Percentiles rank a stretch among this genome's conserved stretches.
Evolutionary conservation across 2,329 filamentous ascomycete genomes (phyloP).

Genomic region (Talaromyces marneffei): DNA sequence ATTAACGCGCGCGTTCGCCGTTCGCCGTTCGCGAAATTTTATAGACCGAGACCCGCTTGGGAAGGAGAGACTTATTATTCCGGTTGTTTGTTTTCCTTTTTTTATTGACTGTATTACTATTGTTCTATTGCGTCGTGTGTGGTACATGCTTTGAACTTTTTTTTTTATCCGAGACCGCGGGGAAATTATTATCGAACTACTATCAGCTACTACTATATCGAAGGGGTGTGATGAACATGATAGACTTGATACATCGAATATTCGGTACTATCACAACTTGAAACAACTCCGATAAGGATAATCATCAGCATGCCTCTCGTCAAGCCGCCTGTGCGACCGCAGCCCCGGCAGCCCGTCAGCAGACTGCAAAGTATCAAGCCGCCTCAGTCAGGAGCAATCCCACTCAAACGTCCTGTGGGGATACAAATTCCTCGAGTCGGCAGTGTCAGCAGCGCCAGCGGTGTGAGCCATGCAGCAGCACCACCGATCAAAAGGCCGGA

Average conservation of each 20-base stretch:
- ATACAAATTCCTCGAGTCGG: constrained; percentile 25
- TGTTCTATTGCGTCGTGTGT: background rate
- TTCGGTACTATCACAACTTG: background rate
- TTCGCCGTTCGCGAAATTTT: background rate
- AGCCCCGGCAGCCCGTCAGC: constrained; percentile 26
- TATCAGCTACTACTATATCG: background rate
- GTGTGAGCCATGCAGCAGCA: background rate
- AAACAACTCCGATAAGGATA: background rate
- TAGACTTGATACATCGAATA: background rate
- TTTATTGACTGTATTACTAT: background rate
- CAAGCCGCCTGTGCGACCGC: constrained; percentile 28
- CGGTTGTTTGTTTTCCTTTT: background rate
- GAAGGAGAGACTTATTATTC: background rate
- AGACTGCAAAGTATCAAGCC: constrained; percentile 38
- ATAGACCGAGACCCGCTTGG: background rate
- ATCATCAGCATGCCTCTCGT: constrained; percentile 26
- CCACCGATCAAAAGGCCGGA: constrained; percentile 29
- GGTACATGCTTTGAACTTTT: background rate
- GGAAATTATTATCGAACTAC: background rate
- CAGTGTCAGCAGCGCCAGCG: background rate
- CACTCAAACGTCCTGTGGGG: constrained; percentile 34
- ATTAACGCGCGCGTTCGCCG: no score
- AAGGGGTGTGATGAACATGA: background rate
- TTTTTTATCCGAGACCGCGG: background rate
- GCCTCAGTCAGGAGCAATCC: constrained; percentile 26